These are phyloP conservation scores for Collybiopsis confluens DNA, from an alignment of 768 basidiomycete genomes.

Conservation along the genomic window DNA sequence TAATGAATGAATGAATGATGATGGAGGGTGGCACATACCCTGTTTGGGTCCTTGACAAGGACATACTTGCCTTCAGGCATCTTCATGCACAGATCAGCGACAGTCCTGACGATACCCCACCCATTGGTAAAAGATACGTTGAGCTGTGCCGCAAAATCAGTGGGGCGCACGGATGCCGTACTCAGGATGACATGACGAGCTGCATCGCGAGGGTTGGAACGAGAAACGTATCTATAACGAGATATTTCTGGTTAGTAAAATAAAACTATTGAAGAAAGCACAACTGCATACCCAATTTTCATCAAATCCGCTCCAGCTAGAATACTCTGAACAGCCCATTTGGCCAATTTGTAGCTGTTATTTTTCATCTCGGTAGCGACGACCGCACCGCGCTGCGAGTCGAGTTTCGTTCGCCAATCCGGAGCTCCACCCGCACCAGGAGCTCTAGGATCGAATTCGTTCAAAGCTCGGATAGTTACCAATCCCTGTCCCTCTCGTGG, in stretches of 20 bases:
- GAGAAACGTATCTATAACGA: slow-evolving; percentile 80
- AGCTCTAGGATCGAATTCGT: slow-evolving; percentile 92
- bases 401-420: slow-evolving; percentile 98
- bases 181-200: slow-evolving; percentile 94
- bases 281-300: slow-evolving; percentile 91
- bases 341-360: slow-evolving; percentile 94
- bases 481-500: slow-evolving; percentile 70
- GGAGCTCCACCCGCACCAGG: slow-evolving; percentile 91
- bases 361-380: slow-evolving; percentile 99
- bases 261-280: background rate
- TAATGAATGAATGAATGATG: background rate
- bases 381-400: slow-evolving; percentile 94
- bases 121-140: slow-evolving; percentile 94
- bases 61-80: slow-evolving; percentile 99
- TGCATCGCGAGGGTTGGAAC: slow-evolving; percentile 90
- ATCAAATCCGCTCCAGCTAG: slow-evolving; percentile 93
- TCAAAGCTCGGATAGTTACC: slow-evolving; percentile 90
- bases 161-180: slow-evolving; percentile 90
- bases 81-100: slow-evolving; percentile 92
- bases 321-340: slow-evolving; percentile 95
- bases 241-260: background rate
- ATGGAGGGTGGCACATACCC: slow-evolving; percentile 41
- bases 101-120: slow-evolving; percentile 96
- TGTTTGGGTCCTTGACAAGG: slow-evolving; percentile 96
- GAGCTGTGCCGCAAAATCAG: slow-evolving; percentile 91